Conservation (phyloP, 2,329 filamentous ascomycete genomes). For the Verticillium dahliae region DNA sequence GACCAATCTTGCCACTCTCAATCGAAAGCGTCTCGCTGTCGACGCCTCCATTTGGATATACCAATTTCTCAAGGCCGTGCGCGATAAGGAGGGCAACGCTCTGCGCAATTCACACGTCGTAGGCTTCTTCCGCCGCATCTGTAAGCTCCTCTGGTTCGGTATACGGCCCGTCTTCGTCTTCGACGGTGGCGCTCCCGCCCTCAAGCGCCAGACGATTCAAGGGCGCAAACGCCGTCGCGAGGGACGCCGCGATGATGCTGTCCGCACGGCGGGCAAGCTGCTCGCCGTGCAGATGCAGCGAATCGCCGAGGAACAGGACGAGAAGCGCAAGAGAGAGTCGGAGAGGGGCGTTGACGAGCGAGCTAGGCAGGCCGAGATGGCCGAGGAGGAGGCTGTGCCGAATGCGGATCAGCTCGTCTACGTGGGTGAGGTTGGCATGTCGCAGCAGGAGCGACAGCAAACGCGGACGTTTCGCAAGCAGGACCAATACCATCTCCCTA, state of each 20-base stretch:
- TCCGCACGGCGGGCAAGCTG: conserved; percentile 82
- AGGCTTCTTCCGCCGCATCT: conserved; percentile 96
- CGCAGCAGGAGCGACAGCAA: conserved; percentile 64
- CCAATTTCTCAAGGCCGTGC: conserved; percentile 97
- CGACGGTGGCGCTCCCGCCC: conserved; percentile 83
- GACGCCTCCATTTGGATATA: conserved; percentile 99
- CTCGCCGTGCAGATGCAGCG: conserved; percentile 93
- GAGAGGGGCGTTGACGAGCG: conserved; percentile 33
- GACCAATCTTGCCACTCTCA: conserved; percentile 92
- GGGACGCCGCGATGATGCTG: conserved; percentile 87
- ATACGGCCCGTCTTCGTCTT: conserved; percentile 98
- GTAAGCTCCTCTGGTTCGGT: conserved; percentile 93
- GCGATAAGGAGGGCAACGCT: conserved; percentile 96
- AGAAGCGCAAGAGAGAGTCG: conserved; percentile 47
- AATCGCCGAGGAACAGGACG: conserved; percentile 76
- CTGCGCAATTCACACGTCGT: conserved; percentile 93
- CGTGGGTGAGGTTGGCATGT: conserved; percentile 82
- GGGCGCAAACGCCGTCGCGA: conserved; percentile 74
- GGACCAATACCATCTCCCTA: conserved; percentile 91
- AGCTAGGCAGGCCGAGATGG: conserved; percentile 27
- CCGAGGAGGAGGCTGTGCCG: conserved; percentile 62
- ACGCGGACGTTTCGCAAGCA: conserved; percentile 80
- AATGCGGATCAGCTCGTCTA: conserved; percentile 70
- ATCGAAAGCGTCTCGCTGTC: conserved; percentile 91
- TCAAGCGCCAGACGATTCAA: conserved; percentile 88